Percentiles rank a stretch among this genome's conserved stretches.
These are phyloP conservation scores for Blastobotrys arbuscula DNA, from an alignment of 1,139 yeast species.

Conservation along the genomic window DNA sequence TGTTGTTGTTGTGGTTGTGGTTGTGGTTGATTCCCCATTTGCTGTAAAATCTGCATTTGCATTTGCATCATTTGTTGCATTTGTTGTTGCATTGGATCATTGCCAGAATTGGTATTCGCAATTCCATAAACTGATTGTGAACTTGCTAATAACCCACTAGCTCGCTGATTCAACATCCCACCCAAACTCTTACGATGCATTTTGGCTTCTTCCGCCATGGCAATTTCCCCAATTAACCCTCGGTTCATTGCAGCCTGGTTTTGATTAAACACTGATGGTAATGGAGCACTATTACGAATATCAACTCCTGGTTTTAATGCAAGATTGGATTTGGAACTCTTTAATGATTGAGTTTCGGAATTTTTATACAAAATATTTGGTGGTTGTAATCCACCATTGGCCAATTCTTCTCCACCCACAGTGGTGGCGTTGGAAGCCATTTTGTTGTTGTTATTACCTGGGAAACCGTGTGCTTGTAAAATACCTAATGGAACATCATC, in stretches of 20 bases:
- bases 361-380: conserved; percentile 12
- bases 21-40: conserved; percentile 18
- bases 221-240: conserved; percentile 39
- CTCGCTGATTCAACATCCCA: conserved; percentile 11
- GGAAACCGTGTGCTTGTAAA: conserved; percentile 39
- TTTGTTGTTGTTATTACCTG: conserved; percentile 19
- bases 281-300: conserved; percentile 14
- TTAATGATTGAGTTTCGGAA: conserved; percentile 12
- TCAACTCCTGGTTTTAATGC: conserved; percentile 11
- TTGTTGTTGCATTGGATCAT: conserved; percentile 28
- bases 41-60: conserved; percentile 33
- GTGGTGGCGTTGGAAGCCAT: conserved; percentile 22
- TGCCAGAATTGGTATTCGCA: not conserved
- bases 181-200: conserved; percentile 26
- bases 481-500: conserved; percentile 40
- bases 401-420: conserved; percentile 19
- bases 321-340: conserved; percentile 9
- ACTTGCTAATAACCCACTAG: not conserved
- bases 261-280: conserved; percentile 28
- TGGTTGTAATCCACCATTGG: conserved; percentile 8
- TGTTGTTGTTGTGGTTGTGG: not conserved
- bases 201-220: conserved; percentile 38
- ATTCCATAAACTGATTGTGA: conserved; percentile 1
- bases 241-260: conserved; percentile 25
- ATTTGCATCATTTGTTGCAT: conserved; percentile 34